A percentile compares a stretch with the other conserved stretches of the same genome.
Evolutionary conservation across 257 asterid species (phyloP).

Genomic region (Sherardia arvensis): DNA sequence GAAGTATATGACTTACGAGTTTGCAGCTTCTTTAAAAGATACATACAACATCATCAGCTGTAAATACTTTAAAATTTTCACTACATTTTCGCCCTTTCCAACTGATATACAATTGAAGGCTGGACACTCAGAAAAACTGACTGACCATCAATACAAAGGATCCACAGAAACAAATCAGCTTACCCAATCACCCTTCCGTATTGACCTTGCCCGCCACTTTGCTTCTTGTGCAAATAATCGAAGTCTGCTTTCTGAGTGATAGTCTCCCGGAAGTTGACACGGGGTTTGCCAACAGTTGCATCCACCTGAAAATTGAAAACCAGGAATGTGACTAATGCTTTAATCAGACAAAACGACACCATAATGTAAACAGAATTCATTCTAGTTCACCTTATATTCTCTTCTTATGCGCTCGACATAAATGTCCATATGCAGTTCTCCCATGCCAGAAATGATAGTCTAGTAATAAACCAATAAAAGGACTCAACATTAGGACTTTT

Average conservation of each 20-base stretch:
- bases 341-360: too few relatives aligned
- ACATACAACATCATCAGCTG: slow-evolving; percentile 53
- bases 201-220: slow-evolving; percentile 99
- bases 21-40: slow-evolving; percentile 90
- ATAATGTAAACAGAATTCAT: too few relatives aligned
- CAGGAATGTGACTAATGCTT: too few relatives aligned
- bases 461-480: slow-evolving; percentile 35
- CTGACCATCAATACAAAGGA: too few relatives aligned
- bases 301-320: slow-evolving; percentile 57
- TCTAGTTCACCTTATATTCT: slow-evolving; percentile 83
- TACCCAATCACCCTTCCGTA: slow-evolving; percentile 96
- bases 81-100: too few relatives aligned
- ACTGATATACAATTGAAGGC: too few relatives aligned
- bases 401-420: slow-evolving; percentile 97
- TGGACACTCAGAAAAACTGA: too few relatives aligned
- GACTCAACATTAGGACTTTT: slow-evolving; percentile 4
- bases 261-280: slow-evolving; percentile 97
- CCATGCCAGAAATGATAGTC: slow-evolving; percentile 99
- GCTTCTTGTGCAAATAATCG: slow-evolving; percentile 95
- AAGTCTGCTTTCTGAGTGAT: slow-evolving; percentile 86
- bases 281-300: slow-evolving; percentile 94
- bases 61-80: too few relatives aligned
- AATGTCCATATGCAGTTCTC: slow-evolving; percentile 94
- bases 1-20: slow-evolving; percentile 61
- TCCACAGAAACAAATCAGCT: slow-evolving; percentile 19